Base-by-base conservation (phyloP, 352 stramenopile genomes). In the Phytophthora hybrid region DNA sequence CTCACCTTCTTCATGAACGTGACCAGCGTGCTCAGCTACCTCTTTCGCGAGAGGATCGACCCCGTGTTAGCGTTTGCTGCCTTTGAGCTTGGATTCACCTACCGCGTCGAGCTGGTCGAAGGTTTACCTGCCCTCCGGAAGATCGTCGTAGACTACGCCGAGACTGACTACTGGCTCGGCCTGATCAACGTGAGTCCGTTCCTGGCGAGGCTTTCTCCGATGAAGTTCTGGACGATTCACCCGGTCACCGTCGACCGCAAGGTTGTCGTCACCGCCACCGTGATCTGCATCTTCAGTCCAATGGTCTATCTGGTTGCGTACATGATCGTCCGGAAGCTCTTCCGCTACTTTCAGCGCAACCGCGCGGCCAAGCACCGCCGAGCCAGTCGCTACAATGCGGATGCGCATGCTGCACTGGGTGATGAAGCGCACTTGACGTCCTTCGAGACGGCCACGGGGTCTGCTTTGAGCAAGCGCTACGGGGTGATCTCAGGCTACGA, bases 401-500 rank as follows among this genome's bases (percentile, higher is more conserved):
- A 63, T 1, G 11, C 37, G 5, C 41, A 54, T 8, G 37, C 37
- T 23, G 16, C 18, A 11, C 2, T 26, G 23, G 37, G 62, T 19
- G 41, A 66, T n/a, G 46, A 68, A 46, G 52, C 32, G 4, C 37
- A 55, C 1, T 31, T 75, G 16, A 78, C 66, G 0, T 62, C 63
- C 0, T 78, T 78, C 41, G 71, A 78, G 62, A 75, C 71, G n/a
- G 63, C 58, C n/a, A 71, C 61, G 7, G 67, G 47, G 0, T 66
- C 46, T 11, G 54, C 46, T 39, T 55, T 65, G 37, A 83, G 62
- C 53, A 74, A 74, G n/a, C 65, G 61, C 9, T 70, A 80, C 19
- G 80, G 80, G 0, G 54, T 87, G 4, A 66, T 87, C 23, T 87
- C 61, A 2, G 65, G 73, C 9, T 87, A 79, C 59, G 71, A 81